phyloP scores from a whole-genome alignment of 306 rosid species.

The Vigna reflexopilosa region DNA sequence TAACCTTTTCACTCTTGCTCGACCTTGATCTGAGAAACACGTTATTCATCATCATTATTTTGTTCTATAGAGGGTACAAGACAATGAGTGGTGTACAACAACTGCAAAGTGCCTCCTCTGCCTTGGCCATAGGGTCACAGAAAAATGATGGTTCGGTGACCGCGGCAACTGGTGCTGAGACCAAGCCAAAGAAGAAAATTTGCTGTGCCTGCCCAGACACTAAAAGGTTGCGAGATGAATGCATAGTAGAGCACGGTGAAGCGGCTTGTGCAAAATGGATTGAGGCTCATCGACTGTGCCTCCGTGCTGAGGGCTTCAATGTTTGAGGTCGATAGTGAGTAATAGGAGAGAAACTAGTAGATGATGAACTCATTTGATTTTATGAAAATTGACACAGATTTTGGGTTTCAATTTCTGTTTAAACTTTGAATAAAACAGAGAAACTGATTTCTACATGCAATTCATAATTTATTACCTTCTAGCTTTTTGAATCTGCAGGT shows the following conservation, averaged over 20 bases:
- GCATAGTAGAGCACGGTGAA: slow-evolving; percentile 92
- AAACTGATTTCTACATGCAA: slow-evolving; percentile 44
- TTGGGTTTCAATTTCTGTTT: slow-evolving; percentile 35
- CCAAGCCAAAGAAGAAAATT: slow-evolving; percentile 82
- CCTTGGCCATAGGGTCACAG: slow-evolving; percentile 47
- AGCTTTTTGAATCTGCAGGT: slow-evolving; percentile 38
- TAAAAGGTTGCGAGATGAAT: slow-evolving; percentile 82
- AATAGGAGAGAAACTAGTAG: background rate
- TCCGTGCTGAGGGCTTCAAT: slow-evolving; percentile 87
- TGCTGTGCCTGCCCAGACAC: slow-evolving; percentile 91
- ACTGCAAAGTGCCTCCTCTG: slow-evolving; percentile 49
- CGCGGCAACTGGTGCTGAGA: slow-evolving; percentile 40
- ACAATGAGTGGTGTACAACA: slow-evolving; percentile 65
- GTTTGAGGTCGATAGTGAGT: slow-evolving; percentile 53
- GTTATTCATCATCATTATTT: background rate
- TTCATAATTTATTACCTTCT: slow-evolving; percentile 27
- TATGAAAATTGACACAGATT: slow-evolving; percentile 25
- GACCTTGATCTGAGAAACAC: background rate
- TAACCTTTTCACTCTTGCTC: slow-evolving; percentile 11
- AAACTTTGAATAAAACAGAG: slow-evolving; percentile 42
- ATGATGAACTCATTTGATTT: background rate
- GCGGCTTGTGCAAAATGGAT: slow-evolving; percentile 85
- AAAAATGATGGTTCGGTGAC: slow-evolving; percentile 39
- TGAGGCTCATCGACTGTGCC: slow-evolving; percentile 84
- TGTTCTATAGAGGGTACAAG: background rate